These are phyloP conservation scores for Xylaria scruposa DNA, from an alignment of 495 filamentous ascomycete genomes.

Conservation along the genomic window DNA sequence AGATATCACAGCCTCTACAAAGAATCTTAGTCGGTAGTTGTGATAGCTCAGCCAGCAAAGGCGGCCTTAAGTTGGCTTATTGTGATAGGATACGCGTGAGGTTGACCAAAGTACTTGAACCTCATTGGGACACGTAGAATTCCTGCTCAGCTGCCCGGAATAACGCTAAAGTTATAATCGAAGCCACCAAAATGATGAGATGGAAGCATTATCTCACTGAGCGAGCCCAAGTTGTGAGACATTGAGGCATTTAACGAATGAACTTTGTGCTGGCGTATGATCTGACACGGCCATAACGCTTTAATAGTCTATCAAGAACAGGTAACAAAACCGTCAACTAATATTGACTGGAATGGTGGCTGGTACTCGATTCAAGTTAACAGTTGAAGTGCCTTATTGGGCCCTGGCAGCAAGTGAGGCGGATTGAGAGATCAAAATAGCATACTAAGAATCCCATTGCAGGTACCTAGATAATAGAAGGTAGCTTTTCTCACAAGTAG, in stretches of 20 bases:
- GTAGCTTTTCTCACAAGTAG: neutral
- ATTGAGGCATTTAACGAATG: neutral
- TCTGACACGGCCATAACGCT: neutral
- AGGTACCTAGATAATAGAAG: neutral
- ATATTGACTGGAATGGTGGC: neutral
- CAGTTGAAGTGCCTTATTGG: neutral
- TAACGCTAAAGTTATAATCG: neutral
- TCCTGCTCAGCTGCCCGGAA: neutral
- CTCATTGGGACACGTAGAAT: neutral
- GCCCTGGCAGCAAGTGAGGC: neutral
- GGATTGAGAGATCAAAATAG: neutral
- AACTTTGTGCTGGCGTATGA: neutral
- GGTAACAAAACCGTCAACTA: neutral
- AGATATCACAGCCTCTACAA: neutral
- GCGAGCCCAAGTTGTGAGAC: neutral
- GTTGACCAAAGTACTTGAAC: neutral
- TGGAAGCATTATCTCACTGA: neutral
- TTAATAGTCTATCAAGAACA: neutral
- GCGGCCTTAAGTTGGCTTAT: neutral
- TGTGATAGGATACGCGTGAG: neutral
- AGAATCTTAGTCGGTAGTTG: neutral
- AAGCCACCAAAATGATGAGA: neutral
- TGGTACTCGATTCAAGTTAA: neutral
- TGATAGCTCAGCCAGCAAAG: neutral
- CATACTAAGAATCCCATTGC: neutral